phyloP scores from a whole-genome alignment of 108 stramenopile genomes.

The Nitzschia palea region DNA sequence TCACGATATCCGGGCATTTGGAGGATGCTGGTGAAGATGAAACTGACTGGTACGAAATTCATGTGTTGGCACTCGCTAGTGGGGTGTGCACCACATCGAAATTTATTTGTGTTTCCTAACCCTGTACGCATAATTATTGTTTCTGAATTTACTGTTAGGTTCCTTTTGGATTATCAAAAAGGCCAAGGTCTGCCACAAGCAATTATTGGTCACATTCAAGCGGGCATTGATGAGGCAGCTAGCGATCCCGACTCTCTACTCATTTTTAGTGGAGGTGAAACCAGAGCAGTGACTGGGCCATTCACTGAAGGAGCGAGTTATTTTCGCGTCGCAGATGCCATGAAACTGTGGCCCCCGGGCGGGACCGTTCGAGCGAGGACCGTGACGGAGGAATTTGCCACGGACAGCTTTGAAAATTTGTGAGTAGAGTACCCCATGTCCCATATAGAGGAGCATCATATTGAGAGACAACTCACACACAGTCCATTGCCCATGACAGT shows the following conservation, averaged over 20 bases:
- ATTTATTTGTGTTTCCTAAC: not conserved
- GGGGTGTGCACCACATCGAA: not conserved
- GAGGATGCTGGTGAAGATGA: conserved; percentile 75
- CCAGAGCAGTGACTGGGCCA: conserved; percentile 85
- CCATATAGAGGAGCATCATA: too few species aligned
- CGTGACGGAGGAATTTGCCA: conserved; percentile 91
- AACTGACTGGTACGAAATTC: conserved; percentile 81
- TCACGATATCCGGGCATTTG: conserved; percentile 59
- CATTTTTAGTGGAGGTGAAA: conserved; percentile 94
- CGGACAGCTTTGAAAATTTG: conserved; percentile 96
- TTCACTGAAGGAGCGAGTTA: conserved; percentile 83
- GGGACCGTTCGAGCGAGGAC: conserved; percentile 75
- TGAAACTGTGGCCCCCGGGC: conserved; percentile 64
- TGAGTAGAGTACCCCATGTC: conserved; percentile 26
- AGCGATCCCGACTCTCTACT: conserved; percentile 79
- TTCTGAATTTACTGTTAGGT: not conserved
- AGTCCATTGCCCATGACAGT: too few species aligned
- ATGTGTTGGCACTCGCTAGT: not conserved
- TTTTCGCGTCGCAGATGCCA: conserved; percentile 82
- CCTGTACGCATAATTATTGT: not conserved
- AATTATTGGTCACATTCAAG: conserved; percentile 86
- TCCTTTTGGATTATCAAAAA: conserved; percentile 81
- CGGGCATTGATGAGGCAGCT: conserved; percentile 75
- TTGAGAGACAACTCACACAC: too few species aligned
- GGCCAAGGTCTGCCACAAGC: conserved; percentile 85